Base-by-base conservation (phyloP, 2,329 filamentous ascomycete species). In the Nannizzia gypsea region DNA sequence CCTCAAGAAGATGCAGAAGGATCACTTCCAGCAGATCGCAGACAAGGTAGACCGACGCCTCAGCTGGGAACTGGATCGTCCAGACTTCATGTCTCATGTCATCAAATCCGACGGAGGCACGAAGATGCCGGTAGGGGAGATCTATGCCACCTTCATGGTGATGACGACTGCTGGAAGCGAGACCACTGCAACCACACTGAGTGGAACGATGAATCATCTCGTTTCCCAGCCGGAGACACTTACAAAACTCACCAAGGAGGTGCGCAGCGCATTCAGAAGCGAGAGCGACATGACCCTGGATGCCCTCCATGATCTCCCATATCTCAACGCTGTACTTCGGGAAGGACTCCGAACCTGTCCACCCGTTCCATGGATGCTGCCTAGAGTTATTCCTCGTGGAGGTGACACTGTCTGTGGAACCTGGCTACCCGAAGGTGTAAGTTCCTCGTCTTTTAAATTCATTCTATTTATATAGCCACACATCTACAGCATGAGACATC, bases 161-260 rank as follows among this genome's bases (percentile, higher is more conserved):
- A 77, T 4, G 78, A 79, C 3, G 77, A 76, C 55, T 26, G 34
- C 55, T 15, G 55, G 55, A n/a, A 57, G 55, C 2, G 79, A 81
- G 64, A 80, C 78, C 0, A 79, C 76, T 0, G 77, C 77, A 0
- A 77, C 77, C 0, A 65, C 73, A 1, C 66, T 80, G 1, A 66
- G 70, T 0, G 77, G 77, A 1, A 66, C 69, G 0, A 76, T 75
- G 0, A 79, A 72, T 58, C 67, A 75, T 0, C 67, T 81, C 0
- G 65, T 76, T 22, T 61, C 52, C 3, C 71, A 74, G 42, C 73
- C 72, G 0, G 56, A 64, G 0, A 63, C 61, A 1, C 62, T 73
- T 5, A 52, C 67, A 62, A 73, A 65, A 36, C 48, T 78, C 8
- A 66, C 64, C 1, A 15, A 69, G 0, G 78, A 80, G 66, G 67